Base-by-base conservation (phyloP, 2,329 filamentous ascomycete species). In the Paracorniculantispora psalliotae region DNA sequence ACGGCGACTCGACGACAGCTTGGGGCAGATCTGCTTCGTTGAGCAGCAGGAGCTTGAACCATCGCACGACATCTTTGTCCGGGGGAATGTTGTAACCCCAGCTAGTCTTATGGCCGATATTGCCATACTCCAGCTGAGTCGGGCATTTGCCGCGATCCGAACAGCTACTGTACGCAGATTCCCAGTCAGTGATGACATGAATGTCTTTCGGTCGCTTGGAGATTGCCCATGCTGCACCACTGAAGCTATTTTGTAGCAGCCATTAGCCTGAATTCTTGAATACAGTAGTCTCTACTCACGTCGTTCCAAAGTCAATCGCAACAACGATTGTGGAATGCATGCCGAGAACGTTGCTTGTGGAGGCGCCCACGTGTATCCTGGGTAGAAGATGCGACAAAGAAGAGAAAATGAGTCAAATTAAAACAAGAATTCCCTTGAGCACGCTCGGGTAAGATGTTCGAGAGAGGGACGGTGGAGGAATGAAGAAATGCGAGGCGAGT, bases 301-400 rank as follows among this genome's bases (percentile, higher is more conserved):
- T 80, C 0, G 78, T 80, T 0, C 77, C 77, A 48, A 80, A 79
- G 41, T 80, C 78, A 7, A 81, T 70, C 0, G 77, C 74, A 2
- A 79, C 63, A 19, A 76, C 62, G 2, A 78, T 65, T 0, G 21
- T 37, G 13, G 8, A 17, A 8, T 21, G 4, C 52, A 55, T 55
- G n/a, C n/a, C n/a, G n/a, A n/a, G n/a, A n/a, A n/a, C 10, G 30
- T 37, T 12, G 33, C 33, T 33, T 6, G 12, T 37, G 6, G 33
- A 13, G 10, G 12, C 33, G n/a, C n/a, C n/a, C n/a, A n/a, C n/a
- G n/a, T n/a, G n/a, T n/a, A n/a, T n/a, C n/a, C n/a, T n/a, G n/a
- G n/a, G n/a, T n/a, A n/a, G n/a, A n/a, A n/a, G n/a, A n/a, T n/a
- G n/a, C n/a, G n/a, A n/a, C n/a, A n/a, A n/a, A n/a, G n/a, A n/a